Percentiles rank a stretch among this genome's conserved stretches.
phyloP scores from a whole-genome alignment of 352 stramenopile species.

The Phytopythium chamaehyphon region DNA sequence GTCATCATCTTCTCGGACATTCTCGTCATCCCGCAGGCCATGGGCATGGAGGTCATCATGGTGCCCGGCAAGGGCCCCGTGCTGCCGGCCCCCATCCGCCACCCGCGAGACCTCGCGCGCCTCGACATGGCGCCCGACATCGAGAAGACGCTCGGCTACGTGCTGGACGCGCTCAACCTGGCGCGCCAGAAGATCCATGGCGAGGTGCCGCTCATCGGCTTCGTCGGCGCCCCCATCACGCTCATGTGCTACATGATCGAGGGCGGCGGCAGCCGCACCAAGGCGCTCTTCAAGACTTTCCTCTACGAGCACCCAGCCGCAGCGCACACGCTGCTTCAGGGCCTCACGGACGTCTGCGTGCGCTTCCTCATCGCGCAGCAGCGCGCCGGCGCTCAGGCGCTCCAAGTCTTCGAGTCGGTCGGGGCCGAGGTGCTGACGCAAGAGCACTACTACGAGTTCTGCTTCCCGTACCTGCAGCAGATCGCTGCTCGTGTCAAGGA shows the following conservation, averaged over 20 bases:
- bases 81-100: slow-evolving; percentile 66
- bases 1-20: slow-evolving; percentile 99
- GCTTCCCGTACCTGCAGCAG: slow-evolving; percentile 89
- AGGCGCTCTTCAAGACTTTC: slow-evolving; percentile 93
- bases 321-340: slow-evolving; percentile 89
- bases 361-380: slow-evolving; percentile 95
- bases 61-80: slow-evolving; percentile 91
- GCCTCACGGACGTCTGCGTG: slow-evolving; percentile 93
- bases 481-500: slow-evolving; percentile 80
- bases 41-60: slow-evolving; percentile 97
- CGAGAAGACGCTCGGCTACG: slow-evolving; percentile 92
- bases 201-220: slow-evolving; percentile 96
- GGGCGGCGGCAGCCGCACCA: slow-evolving; percentile 94
- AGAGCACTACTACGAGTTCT: slow-evolving; percentile 94
- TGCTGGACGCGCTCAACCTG: slow-evolving; percentile 93
- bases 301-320: slow-evolving; percentile 91
- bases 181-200: slow-evolving; percentile 90
- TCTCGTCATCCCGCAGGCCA: slow-evolving; percentile 96
- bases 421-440: slow-evolving; percentile 93
- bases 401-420: slow-evolving; percentile 98
- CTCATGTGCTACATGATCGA: slow-evolving; percentile 99
- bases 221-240: slow-evolving; percentile 96
- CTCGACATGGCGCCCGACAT: slow-evolving; percentile 90
- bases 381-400: slow-evolving; percentile 90
- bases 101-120: slow-evolving; percentile 87